Evolutionary conservation across 257 asterid species (phyloP), one percentile per base, ranked within the genome.

Genomic region (Euphrasia confusa): DNA sequence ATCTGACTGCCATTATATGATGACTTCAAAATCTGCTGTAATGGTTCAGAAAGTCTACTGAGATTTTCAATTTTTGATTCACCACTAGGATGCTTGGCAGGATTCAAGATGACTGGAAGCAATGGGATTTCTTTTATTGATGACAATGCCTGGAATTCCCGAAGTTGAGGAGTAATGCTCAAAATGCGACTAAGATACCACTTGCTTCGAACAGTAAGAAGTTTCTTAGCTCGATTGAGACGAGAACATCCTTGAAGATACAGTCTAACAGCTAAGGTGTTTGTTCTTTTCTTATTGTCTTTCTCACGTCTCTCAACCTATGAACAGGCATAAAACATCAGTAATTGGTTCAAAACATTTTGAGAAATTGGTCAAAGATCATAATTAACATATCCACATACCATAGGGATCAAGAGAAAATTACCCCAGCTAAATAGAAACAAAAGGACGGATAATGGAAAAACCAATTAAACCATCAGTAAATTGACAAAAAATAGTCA

Each of bases 111-210:
- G 72, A 82, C 75, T 45, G 96, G 89, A 65, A 86, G 88, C 80
- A 93, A 65, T 73, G 99, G 97, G 70, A 89, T 93, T 72, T 86
- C 96, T 71, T 67, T 79, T 66, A 93, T 78, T 59, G 96, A 82
- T 58, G 99, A 86, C 79, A 93, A 72, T 74, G 99, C 99, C 66
- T 89, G 99, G 80, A 93, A 93, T 78, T 93, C 97, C 66, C 99
- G 84, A 68, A 93, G 87, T 74, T 93, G 99, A 72, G 99, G 95
- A 63, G 97, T 89, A 71, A 93, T 84, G 82, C 86, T 89, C 97
- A 93, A 84, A 70, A 93, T 74, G 50, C 84, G 95, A 82, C 80
- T 79, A 64, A 82, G 73, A 80, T 69, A 79, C 99, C 99, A 93
- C 81, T 87, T 93, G 90, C 94, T 93, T 61, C 99, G 78, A 54